Evolutionary conservation across 139 green algal species (phyloP), one percentile per base, ranked within the genome.

Genomic region (Desmodesmus armatus): DNA sequence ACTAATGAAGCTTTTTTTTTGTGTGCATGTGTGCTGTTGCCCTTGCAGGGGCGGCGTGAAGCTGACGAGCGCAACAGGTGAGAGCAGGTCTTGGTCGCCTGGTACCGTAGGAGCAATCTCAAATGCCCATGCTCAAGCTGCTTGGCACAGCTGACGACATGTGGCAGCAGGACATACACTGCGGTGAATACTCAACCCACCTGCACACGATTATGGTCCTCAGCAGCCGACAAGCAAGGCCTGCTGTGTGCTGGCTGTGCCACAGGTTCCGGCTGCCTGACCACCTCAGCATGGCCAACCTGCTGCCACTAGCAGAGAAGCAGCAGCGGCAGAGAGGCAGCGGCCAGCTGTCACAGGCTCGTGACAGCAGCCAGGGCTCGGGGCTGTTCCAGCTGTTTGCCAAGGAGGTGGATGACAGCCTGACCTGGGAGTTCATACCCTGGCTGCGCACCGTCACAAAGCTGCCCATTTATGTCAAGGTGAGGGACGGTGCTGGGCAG

Each of bases 381-480:
- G 91, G 87, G 2, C 87, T 94, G 41, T 87, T 87, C 35, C 58
- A 65, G 49, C 79, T 94, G 47, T 94, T 94, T 80, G 80, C 91
- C 3, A 58, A 65, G 17, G 84, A 91, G 75, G 77, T 92, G 44
- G 89, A 92, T 41, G 83, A 89, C 72, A 76, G 74, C 1, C 88
- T 98, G 0, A 96, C 90, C 0, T 98, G 96, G 96, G 92, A 95
- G 0, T 88, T 93, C 71, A 74, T 98, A 5, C 70, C 89, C 6
- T 97, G 95, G 95, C 88, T 98, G 67, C 90, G 89, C 29, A 83
- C 86, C 39, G 84, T 96, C 63, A 96, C 95, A 7, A 71, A 44
- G 2, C 87, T 98, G 35, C 96, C 96, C 6, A 89, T 98, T 37
- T 90, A 96, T 31, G 66, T 98, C 63, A 99, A 98, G 91, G 94